These are phyloP conservation scores for Trichophyton mentagrophytes DNA, from an alignment of 2,329 filamentous ascomycete species.

Conservation along the genomic window DNA sequence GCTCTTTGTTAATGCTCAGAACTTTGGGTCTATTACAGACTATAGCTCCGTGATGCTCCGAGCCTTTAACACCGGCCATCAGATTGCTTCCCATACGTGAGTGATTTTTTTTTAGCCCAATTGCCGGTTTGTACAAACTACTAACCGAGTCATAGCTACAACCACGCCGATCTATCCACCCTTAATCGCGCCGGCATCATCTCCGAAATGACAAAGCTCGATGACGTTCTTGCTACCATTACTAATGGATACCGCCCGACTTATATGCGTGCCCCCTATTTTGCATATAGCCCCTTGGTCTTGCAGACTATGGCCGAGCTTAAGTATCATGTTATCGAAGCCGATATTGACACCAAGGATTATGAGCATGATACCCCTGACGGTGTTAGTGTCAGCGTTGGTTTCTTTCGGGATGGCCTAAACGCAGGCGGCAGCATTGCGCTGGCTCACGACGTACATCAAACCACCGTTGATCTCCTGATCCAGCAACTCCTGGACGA, in stretches of 20 bases:
- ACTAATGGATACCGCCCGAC: constrained; percentile 35
- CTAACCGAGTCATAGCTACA: constrained; percentile 1
- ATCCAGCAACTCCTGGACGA: constrained; percentile 5
- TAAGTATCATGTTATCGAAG: constrained; percentile 35
- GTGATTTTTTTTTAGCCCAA: background rate
- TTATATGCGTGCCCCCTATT: constrained; percentile 39
- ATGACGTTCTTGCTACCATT: constrained; percentile 28
- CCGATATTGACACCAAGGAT: constrained; percentile 34
- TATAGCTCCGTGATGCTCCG: constrained; percentile 21
- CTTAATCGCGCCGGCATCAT: constrained; percentile 23
- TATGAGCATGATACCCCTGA: constrained; percentile 12
- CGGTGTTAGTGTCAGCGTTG: background rate
- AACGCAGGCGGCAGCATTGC: background rate
- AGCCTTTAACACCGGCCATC: constrained; percentile 31
- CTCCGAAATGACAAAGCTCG: constrained; percentile 29
- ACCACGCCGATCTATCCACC: constrained; percentile 27
- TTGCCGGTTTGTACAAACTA: background rate
- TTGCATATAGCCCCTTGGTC: constrained; percentile 23
- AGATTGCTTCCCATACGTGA: constrained; percentile 36
- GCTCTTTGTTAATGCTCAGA: constrained; percentile 68
- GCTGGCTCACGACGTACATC: constrained; percentile 4
- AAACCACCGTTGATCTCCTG: constrained; percentile 4
- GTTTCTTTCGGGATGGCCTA: background rate
- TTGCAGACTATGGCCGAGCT: constrained; percentile 28
- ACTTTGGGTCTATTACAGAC: constrained; percentile 8